Evolutionary conservation across 352 stramenopile genomes (phyloP).

Genomic region (Phytophthora agathidicida): DNA sequence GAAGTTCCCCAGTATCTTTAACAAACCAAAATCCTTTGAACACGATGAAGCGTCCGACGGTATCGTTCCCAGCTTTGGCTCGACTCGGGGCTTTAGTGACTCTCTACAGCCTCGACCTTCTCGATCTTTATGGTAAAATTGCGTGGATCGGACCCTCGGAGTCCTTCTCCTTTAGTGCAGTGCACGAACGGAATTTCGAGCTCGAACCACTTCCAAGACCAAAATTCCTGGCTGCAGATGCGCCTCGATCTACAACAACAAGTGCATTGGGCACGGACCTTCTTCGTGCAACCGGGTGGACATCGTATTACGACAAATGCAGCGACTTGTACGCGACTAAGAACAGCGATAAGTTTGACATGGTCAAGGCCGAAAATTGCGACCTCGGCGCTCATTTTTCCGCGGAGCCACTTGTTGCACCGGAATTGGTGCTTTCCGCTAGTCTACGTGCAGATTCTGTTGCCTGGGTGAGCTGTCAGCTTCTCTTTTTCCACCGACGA

Average conservation of each 20-base stretch:
- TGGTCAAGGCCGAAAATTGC: constrained; percentile 36
- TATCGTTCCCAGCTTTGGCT: constrained; percentile 6
- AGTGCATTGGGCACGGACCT: constrained; percentile 13
- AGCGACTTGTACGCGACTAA: constrained; percentile 35
- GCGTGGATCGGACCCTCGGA: constrained; percentile 42
- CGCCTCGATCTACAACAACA: background rate
- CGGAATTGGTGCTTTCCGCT: constrained; percentile 46
- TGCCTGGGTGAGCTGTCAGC: constrained; percentile 60
- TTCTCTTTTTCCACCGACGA: constrained; percentile 55
- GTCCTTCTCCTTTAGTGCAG: constrained; percentile 41
- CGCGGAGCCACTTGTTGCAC: constrained; percentile 6
- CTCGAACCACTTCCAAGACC: constrained; percentile 19
- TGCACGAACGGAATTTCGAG: constrained; percentile 27
- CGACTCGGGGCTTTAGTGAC: constrained; percentile 23
- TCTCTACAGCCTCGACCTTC: constrained; percentile 41
- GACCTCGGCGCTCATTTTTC: constrained; percentile 13
- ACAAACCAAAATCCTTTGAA: too few species aligned
- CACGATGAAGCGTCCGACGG: background rate
- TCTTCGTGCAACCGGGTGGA: constrained; percentile 40
- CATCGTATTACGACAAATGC: constrained; percentile 40
- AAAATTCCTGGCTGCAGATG: constrained; percentile 10
- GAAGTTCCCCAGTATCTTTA: too few species aligned
- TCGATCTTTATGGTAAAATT: constrained; percentile 44
- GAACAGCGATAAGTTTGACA: constrained; percentile 30
- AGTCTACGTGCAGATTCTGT: constrained; percentile 57